Evolutionary conservation across 2,329 filamentous ascomycete species (phyloP), one percentile per base, ranked within the genome.

Genomic region (Pseudogymnoascus sp.): DNA sequence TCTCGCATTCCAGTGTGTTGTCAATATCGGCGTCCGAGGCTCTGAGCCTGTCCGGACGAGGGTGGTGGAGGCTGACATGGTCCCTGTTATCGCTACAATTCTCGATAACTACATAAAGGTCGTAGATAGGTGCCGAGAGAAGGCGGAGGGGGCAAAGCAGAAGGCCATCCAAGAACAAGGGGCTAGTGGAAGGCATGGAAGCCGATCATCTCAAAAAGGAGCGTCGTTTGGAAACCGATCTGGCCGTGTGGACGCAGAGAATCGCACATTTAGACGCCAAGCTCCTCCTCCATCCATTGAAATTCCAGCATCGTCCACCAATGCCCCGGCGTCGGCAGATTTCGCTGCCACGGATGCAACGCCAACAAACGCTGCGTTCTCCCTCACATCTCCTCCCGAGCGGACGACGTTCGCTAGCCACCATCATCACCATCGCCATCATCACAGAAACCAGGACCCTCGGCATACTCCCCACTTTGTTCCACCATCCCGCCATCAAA

Each of bases 51-150:
- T 99, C 65, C 86, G 95, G 70, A 97, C 95, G 64, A 85, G 95
- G 68, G 93, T 99, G 2, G 95, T 99, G 61, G 95, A 99, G 78
- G 95, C 95, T 67, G 95, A 99, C 76, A 97, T 99, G 90, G 95
- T 99, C 3, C 95, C 95, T 1, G 95, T 99, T 71, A 97, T 99
- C 71, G 95, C 95, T 63, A 97, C 95, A 59, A 96, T 99, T 62
- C 86, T 99, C 65, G 92, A 97, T 78, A 97, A 97, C 77, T 99
- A 99, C 77, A 93, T 97, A 78, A 92, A 96, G 73, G 91, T 97
- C 65, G 87, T 97, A 68, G 93, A 97, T 70, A 93, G 92, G 76
- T 91, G 90, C 74, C 88, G 91, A 66, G 91, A 95, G 74, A 90
- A 91, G 77, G 87, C 87, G 31, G 92, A 97, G 71, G 85, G 96